These are phyloP conservation scores for Diaporthe sp. DNA, from an alignment of 2,329 filamentous ascomycete species.

Conservation along the genomic window DNA sequence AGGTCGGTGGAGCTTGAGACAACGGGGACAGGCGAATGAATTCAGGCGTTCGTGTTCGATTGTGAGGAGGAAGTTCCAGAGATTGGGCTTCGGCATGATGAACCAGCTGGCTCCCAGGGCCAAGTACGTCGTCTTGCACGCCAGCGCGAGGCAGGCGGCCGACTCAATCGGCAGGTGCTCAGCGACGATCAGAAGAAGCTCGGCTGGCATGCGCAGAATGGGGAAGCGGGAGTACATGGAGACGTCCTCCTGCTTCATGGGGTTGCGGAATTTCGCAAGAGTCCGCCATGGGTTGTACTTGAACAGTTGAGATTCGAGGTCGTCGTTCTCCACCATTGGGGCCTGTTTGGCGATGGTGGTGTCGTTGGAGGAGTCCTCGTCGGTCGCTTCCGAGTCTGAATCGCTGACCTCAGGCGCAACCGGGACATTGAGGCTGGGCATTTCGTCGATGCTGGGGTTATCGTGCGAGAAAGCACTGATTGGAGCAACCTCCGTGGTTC, in stretches of 20 bases:
- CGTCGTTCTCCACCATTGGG: not conserved
- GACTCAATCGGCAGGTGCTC: not conserved
- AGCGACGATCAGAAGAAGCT: not conserved
- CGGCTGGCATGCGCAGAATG: not conserved
- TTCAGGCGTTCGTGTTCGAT: not conserved
- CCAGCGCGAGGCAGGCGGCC: conserved; percentile 4
- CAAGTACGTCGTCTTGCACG: not conserved
- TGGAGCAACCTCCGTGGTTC: not conserved
- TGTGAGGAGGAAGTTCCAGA: not conserved
- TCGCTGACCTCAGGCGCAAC: not conserved
- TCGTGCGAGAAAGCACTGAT: too few relatives aligned
- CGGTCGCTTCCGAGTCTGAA: not conserved
- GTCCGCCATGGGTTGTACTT: not conserved
- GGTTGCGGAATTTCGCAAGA: not conserved
- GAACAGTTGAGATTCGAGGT: not conserved
- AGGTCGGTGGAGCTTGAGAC: conserved; percentile 21
- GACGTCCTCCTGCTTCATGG: too few relatives aligned
- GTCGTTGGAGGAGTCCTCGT: not conserved
- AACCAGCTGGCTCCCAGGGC: not conserved
- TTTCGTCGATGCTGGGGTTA: too few relatives aligned
- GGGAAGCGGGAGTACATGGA: not conserved
- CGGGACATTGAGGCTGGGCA: not conserved
- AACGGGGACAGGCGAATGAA: not conserved
- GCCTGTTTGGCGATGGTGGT: not conserved
- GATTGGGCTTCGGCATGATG: not conserved